Conservation (phyloP, 306 rosid species). For the Quercus robur region DNA sequence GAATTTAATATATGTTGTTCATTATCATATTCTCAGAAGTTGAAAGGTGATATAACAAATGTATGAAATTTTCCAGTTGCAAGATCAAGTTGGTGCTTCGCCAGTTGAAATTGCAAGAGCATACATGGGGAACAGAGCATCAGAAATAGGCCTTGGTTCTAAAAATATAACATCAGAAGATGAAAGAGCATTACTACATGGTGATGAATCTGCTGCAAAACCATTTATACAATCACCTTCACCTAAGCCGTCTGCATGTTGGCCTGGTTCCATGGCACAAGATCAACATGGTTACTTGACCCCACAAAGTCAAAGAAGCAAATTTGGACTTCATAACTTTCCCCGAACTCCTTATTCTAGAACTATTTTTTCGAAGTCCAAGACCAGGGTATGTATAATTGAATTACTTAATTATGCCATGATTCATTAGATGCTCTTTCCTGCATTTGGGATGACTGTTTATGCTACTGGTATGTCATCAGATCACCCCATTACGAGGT, state of each 20-base stretch:
- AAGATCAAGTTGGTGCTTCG: constrained; percentile 64
- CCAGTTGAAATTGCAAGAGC: constrained; percentile 87
- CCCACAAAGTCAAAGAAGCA: constrained; percentile 63
- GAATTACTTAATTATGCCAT: constrained; percentile 9
- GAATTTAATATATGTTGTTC: not conserved
- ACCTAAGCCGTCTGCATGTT: constrained; percentile 52
- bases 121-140: constrained; percentile 69
- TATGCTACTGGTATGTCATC: constrained; percentile 8
- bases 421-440: not conserved
- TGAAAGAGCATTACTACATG: constrained; percentile 35
- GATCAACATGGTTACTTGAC: constrained; percentile 49
- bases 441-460: not conserved
- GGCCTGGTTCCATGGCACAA: constrained; percentile 86
- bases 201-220: constrained; percentile 39
- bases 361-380: constrained; percentile 66
- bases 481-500: constrained; percentile 52
- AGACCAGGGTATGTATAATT: constrained; percentile 59
- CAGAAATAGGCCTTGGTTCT: constrained; percentile 47
- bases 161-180: constrained; percentile 31
- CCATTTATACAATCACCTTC: constrained; percentile 49
- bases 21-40: constrained; percentile 4
- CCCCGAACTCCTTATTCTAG: constrained; percentile 91
- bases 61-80: constrained; percentile 44
- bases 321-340: constrained; percentile 60
- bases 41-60: constrained; percentile 7